These are phyloP conservation scores for Barnettozyma californica DNA, from an alignment of 805 yeast species.

Conservation along the genomic window DNA sequence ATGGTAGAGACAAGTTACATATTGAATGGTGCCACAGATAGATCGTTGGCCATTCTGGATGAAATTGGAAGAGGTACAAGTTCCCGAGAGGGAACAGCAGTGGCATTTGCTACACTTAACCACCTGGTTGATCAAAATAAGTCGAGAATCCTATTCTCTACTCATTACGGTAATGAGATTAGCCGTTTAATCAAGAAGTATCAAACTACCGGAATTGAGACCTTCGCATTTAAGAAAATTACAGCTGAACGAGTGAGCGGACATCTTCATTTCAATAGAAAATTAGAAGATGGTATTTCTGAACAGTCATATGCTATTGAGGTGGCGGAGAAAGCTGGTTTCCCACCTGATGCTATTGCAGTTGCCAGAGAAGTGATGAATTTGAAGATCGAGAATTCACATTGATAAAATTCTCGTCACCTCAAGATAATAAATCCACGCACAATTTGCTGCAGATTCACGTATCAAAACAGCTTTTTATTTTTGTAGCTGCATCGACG, in stretches of 20 bases:
- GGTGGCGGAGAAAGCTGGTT: slow-evolving; percentile 90
- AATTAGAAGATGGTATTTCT: slow-evolving; percentile 86
- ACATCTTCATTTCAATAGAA: slow-evolving; percentile 76
- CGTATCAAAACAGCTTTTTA: too few relatives aligned
- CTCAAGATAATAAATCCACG: not conserved
- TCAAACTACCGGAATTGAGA: slow-evolving; percentile 64
- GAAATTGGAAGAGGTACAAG: slow-evolving; percentile 82
- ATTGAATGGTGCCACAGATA: slow-evolving; percentile 67
- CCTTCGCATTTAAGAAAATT: slow-evolving; percentile 55
- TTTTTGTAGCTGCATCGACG: too few relatives aligned
- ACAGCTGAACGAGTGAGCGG: slow-evolving; percentile 29
- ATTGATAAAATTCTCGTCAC: not conserved
- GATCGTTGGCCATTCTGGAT: slow-evolving; percentile 85
- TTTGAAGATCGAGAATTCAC: not conserved
- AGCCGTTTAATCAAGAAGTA: slow-evolving; percentile 63
- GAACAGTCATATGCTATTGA: slow-evolving; percentile 96
- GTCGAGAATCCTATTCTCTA: slow-evolving; percentile 86
- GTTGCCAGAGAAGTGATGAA: slow-evolving; percentile 72
- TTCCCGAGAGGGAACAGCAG: slow-evolving; percentile 93
- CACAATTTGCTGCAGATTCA: too few relatives aligned
- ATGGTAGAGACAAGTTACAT: slow-evolving; percentile 92
- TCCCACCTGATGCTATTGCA: slow-evolving; percentile 77
- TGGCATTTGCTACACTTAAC: slow-evolving; percentile 93
- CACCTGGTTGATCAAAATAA: slow-evolving; percentile 65
- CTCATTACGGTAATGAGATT: slow-evolving; percentile 88